These are phyloP conservation scores for Cicer chorassanicum DNA, from an alignment of 306 rosid species.

Conservation along the genomic window DNA sequence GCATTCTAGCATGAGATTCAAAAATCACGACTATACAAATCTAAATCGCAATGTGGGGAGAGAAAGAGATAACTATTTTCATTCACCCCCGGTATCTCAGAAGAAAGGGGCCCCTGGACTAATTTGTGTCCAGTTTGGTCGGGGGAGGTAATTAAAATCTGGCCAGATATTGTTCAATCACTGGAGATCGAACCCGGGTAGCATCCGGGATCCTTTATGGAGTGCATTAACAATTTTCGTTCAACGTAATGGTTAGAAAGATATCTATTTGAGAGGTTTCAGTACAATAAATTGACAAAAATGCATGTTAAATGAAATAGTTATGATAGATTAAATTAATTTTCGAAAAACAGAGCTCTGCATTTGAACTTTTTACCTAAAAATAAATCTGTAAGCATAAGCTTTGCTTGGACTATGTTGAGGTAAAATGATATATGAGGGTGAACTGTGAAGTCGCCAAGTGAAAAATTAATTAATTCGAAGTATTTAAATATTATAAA, in stretches of 20 bases:
- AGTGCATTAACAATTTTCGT: background rate
- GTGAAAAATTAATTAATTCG: background rate
- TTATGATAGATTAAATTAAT: background rate
- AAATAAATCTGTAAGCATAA: constrained; percentile 24
- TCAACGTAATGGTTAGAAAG: background rate
- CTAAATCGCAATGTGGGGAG: background rate
- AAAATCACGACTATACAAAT: background rate
- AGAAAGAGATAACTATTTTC: background rate
- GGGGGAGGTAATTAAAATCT: background rate
- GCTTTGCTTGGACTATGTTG: background rate
- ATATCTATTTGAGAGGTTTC: background rate
- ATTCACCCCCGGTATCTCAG: background rate
- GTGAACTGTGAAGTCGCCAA: constrained; percentile 3
- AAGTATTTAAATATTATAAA: constrained; percentile 11
- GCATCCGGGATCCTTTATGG: background rate
- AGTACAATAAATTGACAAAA: background rate
- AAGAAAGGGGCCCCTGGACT: background rate
- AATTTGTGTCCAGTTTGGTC: background rate
- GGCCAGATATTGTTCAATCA: background rate
- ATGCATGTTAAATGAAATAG: background rate
- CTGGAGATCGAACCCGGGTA: background rate
- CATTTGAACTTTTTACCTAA: background rate
- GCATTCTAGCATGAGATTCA: constrained; percentile 4
- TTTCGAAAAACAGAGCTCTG: background rate
- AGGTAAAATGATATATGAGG: constrained; percentile 4